These are phyloP conservation scores for Jackrogersella multiformis DNA, from an alignment of 495 filamentous ascomycete species.

Conservation along the genomic window DNA sequence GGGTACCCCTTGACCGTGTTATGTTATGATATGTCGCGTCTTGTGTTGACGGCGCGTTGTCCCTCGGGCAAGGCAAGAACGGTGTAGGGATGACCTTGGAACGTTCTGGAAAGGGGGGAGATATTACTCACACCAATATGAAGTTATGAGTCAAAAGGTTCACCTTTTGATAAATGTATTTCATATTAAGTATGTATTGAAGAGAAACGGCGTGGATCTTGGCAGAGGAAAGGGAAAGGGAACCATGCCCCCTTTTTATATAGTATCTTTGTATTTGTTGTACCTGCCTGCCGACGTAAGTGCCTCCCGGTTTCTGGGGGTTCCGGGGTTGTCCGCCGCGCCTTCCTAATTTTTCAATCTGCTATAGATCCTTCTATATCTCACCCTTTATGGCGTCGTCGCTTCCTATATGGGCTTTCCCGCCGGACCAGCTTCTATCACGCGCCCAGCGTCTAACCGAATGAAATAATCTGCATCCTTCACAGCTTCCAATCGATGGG, in stretches of 20 bases:
- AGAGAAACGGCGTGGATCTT: not conserved
- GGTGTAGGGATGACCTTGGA: not conserved
- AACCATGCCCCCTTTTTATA: too few relatives aligned
- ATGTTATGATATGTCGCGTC: too few relatives aligned
- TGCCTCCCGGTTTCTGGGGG: too few relatives aligned
- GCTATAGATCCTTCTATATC: not conserved
- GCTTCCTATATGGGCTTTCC: slow-evolving; percentile 2
- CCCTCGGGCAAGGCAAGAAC: not conserved
- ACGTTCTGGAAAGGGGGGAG: not conserved
- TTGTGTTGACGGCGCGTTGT: not conserved
- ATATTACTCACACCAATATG: not conserved
- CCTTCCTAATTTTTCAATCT: slow-evolving; percentile 1
- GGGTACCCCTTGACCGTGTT: too few relatives aligned
- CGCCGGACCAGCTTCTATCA: slow-evolving; percentile 49
- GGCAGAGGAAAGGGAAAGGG: not conserved
- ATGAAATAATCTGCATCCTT: slow-evolving; percentile 77
- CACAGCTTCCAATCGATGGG: slow-evolving; percentile 84
- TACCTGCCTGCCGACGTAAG: too few relatives aligned
- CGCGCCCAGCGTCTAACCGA: slow-evolving; percentile 71
- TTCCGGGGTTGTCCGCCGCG: not conserved
- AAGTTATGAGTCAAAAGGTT: not conserved
- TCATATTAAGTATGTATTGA: too few relatives aligned
- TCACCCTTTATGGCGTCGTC: not conserved
- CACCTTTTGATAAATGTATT: too few relatives aligned
- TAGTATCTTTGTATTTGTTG: too few relatives aligned